A percentile compares a stretch with the other conserved stretches of the same genome.
These are phyloP conservation scores for Tagetes erecta DNA, from an alignment of 129 eudicot genomes.

Conservation along the genomic window DNA sequence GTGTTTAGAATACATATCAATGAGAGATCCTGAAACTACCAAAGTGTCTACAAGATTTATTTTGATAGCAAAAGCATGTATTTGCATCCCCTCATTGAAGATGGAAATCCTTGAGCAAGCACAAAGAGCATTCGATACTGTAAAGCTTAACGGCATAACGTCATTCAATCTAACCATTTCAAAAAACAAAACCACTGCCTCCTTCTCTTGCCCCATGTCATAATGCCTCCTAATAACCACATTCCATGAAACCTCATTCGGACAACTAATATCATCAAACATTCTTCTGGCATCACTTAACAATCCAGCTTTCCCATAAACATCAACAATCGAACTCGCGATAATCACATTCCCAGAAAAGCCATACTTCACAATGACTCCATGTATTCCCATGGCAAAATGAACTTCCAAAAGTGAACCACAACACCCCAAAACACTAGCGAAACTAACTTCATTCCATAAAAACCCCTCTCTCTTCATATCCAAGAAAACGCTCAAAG, in stretches of 20 bases:
- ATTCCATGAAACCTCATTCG: constrained; percentile 82
- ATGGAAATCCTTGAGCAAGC: constrained; percentile 63
- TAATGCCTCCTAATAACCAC: constrained; percentile 76
- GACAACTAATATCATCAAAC: constrained; percentile 64
- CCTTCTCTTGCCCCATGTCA: constrained; percentile 54
- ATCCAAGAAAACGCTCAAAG: constrained; percentile 39
- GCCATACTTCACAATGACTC: constrained; percentile 52
- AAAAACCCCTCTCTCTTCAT: constrained; percentile 56
- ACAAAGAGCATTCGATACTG: constrained; percentile 61
- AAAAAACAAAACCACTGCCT: constrained; percentile 53
- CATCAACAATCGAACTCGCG: constrained; percentile 65
- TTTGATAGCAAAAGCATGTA: constrained; percentile 67
- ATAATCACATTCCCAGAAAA: constrained; percentile 68
- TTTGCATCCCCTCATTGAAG: constrained; percentile 52
- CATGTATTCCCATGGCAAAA: constrained; percentile 55
- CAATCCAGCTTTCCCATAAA: constrained; percentile 65
- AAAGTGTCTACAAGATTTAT: constrained; percentile 42
- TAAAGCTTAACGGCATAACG: constrained; percentile 54
- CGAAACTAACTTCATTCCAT: constrained; percentile 65
- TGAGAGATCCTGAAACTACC: constrained; percentile 62
- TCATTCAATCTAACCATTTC: constrained; percentile 46
- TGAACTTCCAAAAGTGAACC: constrained; percentile 44
- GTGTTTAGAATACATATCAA: constrained; percentile 59
- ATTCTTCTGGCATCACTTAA: constrained; percentile 65
- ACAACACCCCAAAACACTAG: constrained; percentile 67